Percentiles rank a stretch among this genome's conserved stretches.
Evolutionary conservation across 352 stramenopile species (phyloP).

Genomic region (Pythium coloratum): DNA sequence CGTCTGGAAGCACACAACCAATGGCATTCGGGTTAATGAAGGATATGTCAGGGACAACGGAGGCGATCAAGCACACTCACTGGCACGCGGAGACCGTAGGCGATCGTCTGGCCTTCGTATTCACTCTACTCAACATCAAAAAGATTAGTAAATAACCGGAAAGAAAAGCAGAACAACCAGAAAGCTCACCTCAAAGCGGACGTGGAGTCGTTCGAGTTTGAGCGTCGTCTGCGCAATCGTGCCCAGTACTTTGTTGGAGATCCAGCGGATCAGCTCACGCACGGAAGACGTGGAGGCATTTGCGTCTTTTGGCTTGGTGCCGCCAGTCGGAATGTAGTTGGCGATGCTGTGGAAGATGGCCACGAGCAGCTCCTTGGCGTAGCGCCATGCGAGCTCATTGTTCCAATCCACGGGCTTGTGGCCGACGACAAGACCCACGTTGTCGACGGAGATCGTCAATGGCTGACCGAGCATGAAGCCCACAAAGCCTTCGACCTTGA

Average conservation of each 20-base stretch:
- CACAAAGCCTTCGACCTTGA: conserved; percentile 62
- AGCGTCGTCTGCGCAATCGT: conserved; percentile 57
- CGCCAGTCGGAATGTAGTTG: neutral
- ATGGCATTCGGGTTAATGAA: neutral
- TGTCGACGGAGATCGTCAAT: conserved; percentile 48
- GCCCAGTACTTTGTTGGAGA: conserved; percentile 47
- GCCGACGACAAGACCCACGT: conserved; percentile 63
- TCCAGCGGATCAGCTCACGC: conserved; percentile 31
- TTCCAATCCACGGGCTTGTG: conserved; percentile 61
- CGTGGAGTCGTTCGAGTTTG: conserved; percentile 60
- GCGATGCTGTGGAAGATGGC: conserved; percentile 55
- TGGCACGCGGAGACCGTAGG: conserved; percentile 60
- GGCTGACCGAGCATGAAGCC: conserved; percentile 58
- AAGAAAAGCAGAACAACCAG: too few species aligned
- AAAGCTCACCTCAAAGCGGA: conserved; percentile 61
- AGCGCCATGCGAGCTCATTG: conserved; percentile 70
- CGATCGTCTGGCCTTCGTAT: conserved; percentile 38
- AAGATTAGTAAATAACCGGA: neutral
- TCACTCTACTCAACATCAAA: conserved; percentile 36
- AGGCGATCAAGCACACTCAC: conserved; percentile 23
- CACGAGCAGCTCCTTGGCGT: conserved; percentile 63
- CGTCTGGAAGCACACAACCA: conserved; percentile 28
- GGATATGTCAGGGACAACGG: neutral
- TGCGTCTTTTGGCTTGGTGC: neutral
- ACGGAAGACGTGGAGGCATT: neutral